Base-by-base conservation (phyloP, 495 filamentous ascomycete genomes). In the Articulospora tetracladia region DNA sequence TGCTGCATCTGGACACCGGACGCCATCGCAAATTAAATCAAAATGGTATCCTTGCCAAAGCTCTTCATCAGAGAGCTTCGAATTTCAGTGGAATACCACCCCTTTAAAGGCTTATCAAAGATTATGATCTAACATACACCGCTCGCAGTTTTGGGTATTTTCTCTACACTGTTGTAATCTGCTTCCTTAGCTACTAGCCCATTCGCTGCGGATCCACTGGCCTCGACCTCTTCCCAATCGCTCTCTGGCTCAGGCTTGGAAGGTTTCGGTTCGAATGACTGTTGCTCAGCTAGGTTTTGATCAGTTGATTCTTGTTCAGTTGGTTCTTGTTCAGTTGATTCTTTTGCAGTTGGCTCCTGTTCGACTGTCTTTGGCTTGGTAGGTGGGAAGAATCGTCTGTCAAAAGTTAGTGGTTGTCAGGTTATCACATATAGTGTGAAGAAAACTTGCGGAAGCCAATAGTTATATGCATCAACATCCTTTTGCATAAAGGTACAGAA, bases 401-500 rank as follows among this genome's bases (percentile, higher is more conserved):
- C 27, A 13, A 24, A 20, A 39, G 44, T 60, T 48, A 58, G 49
- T 50, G 12, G 28, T n/a, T 41, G 25, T 46, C 11, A 10, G 28
- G 12, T 27, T 41, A 25, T 32, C 26, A 48, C 8, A 25, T 26
- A 41, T 28, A 23, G 17, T 3, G 19, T 3, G 22, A 17, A 0
- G 23, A 30, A 53, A 11, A 82, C 90, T 81, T 69, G 95, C 92
- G 93, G 90, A 20, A 94, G 71, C 36, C 73, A 68, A 41, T 81
- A 63, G 24, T 83, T 75, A 69, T 97, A 97, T 15, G 86, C 88
- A 39, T 69, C 64, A 63, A 86, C 81, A 71, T 97, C 93, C 73
- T 93, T 92, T 32, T 68, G 67, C 70, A 87, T 81, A 70, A 93
- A 97, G 25, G 82, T 89, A 64, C 88, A 89, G 73, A 97, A 92